A percentile compares a stretch with the other conserved stretches of the same genome.
phyloP scores from a whole-genome alignment of 2,329 filamentous ascomycete species.

The Hypoxylon sp. region DNA sequence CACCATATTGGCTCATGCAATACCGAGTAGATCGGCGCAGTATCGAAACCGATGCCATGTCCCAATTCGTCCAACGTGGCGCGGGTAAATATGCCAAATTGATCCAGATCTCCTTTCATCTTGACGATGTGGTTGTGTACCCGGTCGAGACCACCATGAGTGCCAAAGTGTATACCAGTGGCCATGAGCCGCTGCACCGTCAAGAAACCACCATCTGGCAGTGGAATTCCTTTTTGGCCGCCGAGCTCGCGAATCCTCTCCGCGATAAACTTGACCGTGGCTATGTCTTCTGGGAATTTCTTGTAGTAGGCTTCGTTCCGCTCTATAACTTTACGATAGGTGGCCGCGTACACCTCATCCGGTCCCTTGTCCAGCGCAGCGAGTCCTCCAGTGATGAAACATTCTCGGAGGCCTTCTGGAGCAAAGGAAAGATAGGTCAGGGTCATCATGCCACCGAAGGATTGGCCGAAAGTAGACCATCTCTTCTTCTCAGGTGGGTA shows the following conservation, averaged over 20 bases:
- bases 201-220: constrained; percentile 79
- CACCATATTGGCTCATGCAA: constrained; percentile 92
- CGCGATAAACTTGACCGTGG: constrained; percentile 74
- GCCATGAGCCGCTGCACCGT: constrained; percentile 81
- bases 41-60: constrained; percentile 75
- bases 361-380: constrained; percentile 79
- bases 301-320: constrained; percentile 84
- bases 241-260: constrained; percentile 70
- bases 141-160: constrained; percentile 79
- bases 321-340: constrained; percentile 76
- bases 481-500: constrained; percentile 77
- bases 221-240: constrained; percentile 62
- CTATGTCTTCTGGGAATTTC: constrained; percentile 86
- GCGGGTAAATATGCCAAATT: constrained; percentile 80
- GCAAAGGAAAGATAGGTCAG: constrained; percentile 86
- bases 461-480: constrained; percentile 91
- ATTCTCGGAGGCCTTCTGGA: constrained; percentile 82
- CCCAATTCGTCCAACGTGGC: constrained; percentile 79
- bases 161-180: constrained; percentile 82
- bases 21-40: constrained; percentile 84
- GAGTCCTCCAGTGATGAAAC: constrained; percentile 86
- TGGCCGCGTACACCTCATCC: constrained; percentile 80
- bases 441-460: constrained; percentile 89
- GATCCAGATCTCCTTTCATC: constrained; percentile 77
- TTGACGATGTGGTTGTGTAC: constrained; percentile 81